Base-by-base conservation (phyloP, 306 rosid genomes). In the Cyclanthera cordifolia region DNA sequence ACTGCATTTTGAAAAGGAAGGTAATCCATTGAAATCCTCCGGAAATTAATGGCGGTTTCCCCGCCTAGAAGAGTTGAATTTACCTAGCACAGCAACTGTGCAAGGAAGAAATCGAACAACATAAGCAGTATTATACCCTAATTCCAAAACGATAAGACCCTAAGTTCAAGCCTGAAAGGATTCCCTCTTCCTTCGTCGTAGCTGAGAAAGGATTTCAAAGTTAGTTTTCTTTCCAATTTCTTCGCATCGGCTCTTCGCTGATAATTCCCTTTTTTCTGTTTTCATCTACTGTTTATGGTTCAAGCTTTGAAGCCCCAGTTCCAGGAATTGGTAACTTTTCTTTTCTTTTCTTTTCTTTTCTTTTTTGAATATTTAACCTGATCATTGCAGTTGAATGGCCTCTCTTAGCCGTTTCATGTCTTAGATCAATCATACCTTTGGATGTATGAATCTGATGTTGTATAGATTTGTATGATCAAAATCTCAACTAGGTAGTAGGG, bases 251-350 rank as follows among this genome's bases (percentile, higher is more conserved):
- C n/a, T 25, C 69, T 32, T 57, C 43, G 16, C 64, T 16, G 23
- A 57, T 28, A 2, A 28, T 57, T 21, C 72, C 57, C 8, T 60
- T 58, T 49, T 49, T 57, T 28, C 12, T n/a, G n/a, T 30, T 46
- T 39, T 25, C 51, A 37, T 71, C 58, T 54, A 19, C 43, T 25
- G 57, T 74, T 47, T 5, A 53, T 78, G 59, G 34, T 74, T 61
- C 25, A 13, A 41, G 61, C 49, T 71, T 74, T 60, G 30, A 21
- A 34, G 8, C 46, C 54, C 24, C 15, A 24, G 4, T 20, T 63
- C 17, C 51, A 63, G 15, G 17, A 63, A 11, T 19, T 39, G 69
- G 69, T 63, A 63, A 4, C 2, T 63, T 63, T 39, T 63, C 14
- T 17, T 50, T 8, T n/a, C 17, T 17, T 17, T 34, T 17, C 7